Base-by-base conservation (phyloP, 2,329 filamentous ascomycete genomes). In the Cercospora sp. region DNA sequence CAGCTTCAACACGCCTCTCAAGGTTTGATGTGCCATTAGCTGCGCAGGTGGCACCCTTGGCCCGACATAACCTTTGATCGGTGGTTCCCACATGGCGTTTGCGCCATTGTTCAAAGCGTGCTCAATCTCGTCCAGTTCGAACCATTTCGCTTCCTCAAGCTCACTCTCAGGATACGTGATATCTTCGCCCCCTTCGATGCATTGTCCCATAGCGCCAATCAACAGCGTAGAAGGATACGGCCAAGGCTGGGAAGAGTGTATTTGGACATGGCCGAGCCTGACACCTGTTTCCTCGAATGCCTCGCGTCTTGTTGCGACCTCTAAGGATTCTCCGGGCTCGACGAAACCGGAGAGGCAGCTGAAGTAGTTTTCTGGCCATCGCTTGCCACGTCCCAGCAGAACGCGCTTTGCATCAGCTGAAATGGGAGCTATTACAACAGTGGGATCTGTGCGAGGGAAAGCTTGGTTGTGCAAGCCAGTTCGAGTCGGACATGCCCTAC, bases 221-320 rank as follows among this genome's bases (percentile, higher is more conserved):
- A 96, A 95, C 74, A 96, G 78, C 75, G 90, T 94, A 0, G 91
- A 89, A 0, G 92, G 92, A 77, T 93, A 95, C 2, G 92, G 92
- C 92, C 92, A 96, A 1, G 92, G 92, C 81, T 96, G 92, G 18
- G 91, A 91, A 55, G 89, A 92, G 79, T 96, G 92, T 64, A 96
- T 87, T 20, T 94, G 87, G 3, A 96, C 92, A 1, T 91, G 85
- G 28, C 91, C 92, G 10, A 94, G 87, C 6, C 82, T 83, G 33
- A 95, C 91, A 16, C 92, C 92, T 45, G 89, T 88, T 80, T 96
- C 92, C 78, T 96, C 92, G 90, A 91, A 94, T 2, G 94, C 91
- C 81, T 96, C 92, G 65, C 92, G 86, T 1, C 92, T 86, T 5
- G 94, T 91, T 0, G 92, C 91, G 79, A 95, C 92, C 79, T 96